Evolutionary conservation across 2,329 filamentous ascomycete genomes (phyloP), one percentile per base, ranked within the genome.

Genomic region (Colletotrichum cordylinicola): DNA sequence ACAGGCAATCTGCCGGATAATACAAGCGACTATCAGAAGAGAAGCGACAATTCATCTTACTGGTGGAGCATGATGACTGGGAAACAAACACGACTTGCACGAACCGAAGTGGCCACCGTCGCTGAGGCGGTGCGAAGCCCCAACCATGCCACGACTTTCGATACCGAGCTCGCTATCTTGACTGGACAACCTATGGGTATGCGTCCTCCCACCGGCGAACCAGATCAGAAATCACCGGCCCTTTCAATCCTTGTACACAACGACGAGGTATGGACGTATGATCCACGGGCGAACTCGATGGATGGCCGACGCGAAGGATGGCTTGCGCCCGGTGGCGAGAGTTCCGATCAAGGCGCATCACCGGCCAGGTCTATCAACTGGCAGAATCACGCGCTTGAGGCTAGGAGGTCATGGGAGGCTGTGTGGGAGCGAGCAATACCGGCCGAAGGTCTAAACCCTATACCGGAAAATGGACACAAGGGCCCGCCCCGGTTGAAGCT

Each of bases 271-370:
- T 68, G 64, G 64, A 29, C 15, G 2, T 73, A 56, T 5, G 64
- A 65, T 3, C 55, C 64, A 9, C 43, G 70, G 24, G 62, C 66
- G 6, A 77, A 77, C 33, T 74, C 74, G 8, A 52, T 74, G 2
- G 74, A 77, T 9, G 74, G 74, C 4, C 70, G 70, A 21, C 48
- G 74, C 2, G 74, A 77, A 33, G 74, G 74, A 4, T 77, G 74
- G 76, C 37, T 77, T 13, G 70, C 67, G 1, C 24, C 31, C 4
- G 35, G 37, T 4, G 56, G 27, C 3, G 74, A 74, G 24, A 43
- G 56, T 12, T 75, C 55, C 4, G 10, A 12, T 1, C 27, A 24
- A n/a, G 62, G 33, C 5, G 12, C 12, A 9, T 43, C 58, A 13
- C 29, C 33, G 8, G 43, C 52, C 7, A 56, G 29, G 12, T 18